Conservation (phyloP, 148 eudicot species). For the Chenopodium album region DNA sequence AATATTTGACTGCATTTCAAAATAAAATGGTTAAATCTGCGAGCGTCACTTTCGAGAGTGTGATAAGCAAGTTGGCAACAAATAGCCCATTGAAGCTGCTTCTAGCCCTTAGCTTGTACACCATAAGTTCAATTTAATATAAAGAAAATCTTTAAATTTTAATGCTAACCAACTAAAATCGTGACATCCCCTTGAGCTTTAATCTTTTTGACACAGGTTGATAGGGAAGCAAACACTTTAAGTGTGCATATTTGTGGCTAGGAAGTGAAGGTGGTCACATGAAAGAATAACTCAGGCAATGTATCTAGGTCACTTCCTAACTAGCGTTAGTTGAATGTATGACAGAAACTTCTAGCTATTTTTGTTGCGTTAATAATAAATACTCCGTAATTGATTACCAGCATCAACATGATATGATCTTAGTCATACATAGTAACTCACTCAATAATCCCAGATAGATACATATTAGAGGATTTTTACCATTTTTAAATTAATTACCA, state of each 20-base stretch:
- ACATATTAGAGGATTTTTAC: no score
- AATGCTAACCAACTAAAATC: neutral
- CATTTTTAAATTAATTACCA: no score
- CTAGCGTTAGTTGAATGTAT: neutral
- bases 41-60: neutral
- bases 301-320: neutral
- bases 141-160: neutral
- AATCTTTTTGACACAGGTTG: neutral
- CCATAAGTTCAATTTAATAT: neutral
- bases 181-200: slow-evolving; percentile 4
- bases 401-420: neutral
- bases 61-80: slow-evolving; percentile 10
- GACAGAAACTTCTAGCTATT: neutral
- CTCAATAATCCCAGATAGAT: no score
- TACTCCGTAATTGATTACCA: neutral
- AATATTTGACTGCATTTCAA: no score
- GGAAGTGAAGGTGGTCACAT: slow-evolving; percentile 1
- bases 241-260: neutral
- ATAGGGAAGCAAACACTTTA: neutral
- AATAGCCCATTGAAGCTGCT: neutral
- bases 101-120: neutral
- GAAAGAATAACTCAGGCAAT: slow-evolving; percentile 2
- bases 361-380: neutral
- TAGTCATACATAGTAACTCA: no score
- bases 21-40: neutral